Conservation (phyloP, 768 basidiomycete genomes). For the Amanita pseudoporphyria region DNA sequence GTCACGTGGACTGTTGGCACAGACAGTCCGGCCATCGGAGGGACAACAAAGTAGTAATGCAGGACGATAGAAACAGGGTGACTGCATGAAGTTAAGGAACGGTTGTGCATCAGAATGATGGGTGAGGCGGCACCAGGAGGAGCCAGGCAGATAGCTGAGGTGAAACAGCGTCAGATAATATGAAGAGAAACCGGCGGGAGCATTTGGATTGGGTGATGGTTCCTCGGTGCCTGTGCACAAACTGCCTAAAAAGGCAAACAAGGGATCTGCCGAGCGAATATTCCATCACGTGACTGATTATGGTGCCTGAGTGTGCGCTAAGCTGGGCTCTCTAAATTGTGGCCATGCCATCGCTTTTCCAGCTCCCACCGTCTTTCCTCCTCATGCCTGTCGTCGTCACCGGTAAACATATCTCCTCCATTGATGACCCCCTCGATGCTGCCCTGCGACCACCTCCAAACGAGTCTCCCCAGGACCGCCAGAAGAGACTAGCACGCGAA, state of each 20-base stretch:
- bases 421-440: conserved; percentile 57
- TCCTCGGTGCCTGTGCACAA: conserved; percentile 20
- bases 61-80: no score
- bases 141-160: no score
- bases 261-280: not conserved
- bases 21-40: no score
- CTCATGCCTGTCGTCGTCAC: conserved; percentile 25
- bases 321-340: conserved; percentile 9
- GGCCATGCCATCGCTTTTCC: no score
- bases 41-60: no score
- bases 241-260: no score
- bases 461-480: conserved; percentile 53
- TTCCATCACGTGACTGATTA: conserved; percentile 6
- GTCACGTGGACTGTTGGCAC: no score
- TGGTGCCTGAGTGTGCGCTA: conserved; percentile 4
- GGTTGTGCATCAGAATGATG: no score
- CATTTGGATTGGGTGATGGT: conserved; percentile 15
- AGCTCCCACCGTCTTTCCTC: conserved; percentile 15
- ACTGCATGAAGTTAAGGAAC: no score
- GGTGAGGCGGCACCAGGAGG: no score
- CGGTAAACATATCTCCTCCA: not conserved
- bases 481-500: conserved; percentile 45
- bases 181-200: conserved; percentile 1
- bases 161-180: not conserved
- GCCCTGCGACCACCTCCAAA: conserved; percentile 55